Base-by-base conservation (phyloP, 306 rosid species). In the Albizia julibrissin region DNA sequence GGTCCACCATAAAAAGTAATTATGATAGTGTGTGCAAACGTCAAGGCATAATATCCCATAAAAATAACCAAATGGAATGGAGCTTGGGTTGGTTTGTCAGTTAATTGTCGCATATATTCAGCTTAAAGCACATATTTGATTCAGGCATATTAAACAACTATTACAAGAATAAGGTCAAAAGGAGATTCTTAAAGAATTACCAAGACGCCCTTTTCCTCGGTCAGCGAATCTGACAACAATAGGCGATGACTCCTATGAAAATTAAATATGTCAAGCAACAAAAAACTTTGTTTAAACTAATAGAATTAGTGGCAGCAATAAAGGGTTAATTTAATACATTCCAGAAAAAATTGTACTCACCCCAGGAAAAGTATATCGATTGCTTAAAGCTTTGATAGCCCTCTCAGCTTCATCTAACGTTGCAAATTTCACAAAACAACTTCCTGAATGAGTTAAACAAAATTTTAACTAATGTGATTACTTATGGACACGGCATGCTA, bases 371-470 rank as follows among this genome's bases (percentile, higher is more conserved):
- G 80, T 88, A 87, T 89, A 87, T 52, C 81, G 94, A 83, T 86
- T 85, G 84, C 76, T 94, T 88, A 95, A 83, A 82, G 94, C 92
- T 80, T 87, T 84, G 52, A 91, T 90, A 19, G 95, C 97, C 83
- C 86, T 89, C 82, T 91, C 95, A 81, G 98, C 98, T 80, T 87
- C 98, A 86, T 88, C 84, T 22, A 83, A 19, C 19, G 92, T 88
- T 74, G 93, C 83, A 85, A 88, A 93, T 79, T 95, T 95, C 78
- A 95, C 98, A 67, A 93, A 95, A 87, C 98, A 95, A 81, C 91
- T 90, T 80, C 97, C 98, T 93, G 90, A 54, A 78, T 65, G 79
- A 79, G 86, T 66, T 87, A 80, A 62, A 29, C 72, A 64, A 84
- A 54, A 84, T 77, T 69, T 80, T 62, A 78, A 80, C 72, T 54